These are phyloP conservation scores for Chenopodium album DNA, from an alignment of 148 eudicot species.

Conservation along the genomic window DNA sequence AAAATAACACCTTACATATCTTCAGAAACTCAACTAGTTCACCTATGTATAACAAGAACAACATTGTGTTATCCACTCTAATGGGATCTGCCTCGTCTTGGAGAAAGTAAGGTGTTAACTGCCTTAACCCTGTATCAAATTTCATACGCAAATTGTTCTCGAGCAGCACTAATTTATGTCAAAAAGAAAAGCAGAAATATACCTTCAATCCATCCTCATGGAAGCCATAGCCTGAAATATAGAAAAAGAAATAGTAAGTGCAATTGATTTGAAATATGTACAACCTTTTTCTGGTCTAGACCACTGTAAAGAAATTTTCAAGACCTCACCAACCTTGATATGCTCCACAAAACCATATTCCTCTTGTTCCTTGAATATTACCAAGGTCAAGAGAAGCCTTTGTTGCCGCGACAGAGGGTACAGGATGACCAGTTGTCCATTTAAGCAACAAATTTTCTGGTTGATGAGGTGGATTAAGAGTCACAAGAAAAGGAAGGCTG, in stretches of 20 bases:
- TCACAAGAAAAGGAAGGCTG: constrained; percentile 63
- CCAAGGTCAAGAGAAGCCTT: constrained; percentile 71
- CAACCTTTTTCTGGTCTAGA: not conserved
- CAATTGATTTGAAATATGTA: not conserved
- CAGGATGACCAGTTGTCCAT: constrained; percentile 90
- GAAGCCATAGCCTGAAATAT: constrained; percentile 77
- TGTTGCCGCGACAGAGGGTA: constrained; percentile 88
- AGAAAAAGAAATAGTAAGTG: not conserved
- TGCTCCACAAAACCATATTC: constrained; percentile 98
- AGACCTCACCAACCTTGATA: constrained; percentile 59
- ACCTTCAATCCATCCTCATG: constrained; percentile 98
- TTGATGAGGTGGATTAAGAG: constrained; percentile 69
- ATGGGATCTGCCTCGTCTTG: no score
- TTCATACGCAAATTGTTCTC: not conserved
- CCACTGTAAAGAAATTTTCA: no score
- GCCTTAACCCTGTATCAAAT: not conserved
- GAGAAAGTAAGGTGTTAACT: not conserved
- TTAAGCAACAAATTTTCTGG: constrained; percentile 68
- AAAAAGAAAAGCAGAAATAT: constrained; percentile 12
- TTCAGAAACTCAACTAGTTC: not conserved
- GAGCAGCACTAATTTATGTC: not conserved
- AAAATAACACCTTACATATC: not conserved
- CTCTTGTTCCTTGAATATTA: constrained; percentile 85
- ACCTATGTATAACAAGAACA: not conserved
- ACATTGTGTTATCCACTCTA: no score